phyloP scores from a whole-genome alignment of 2,329 filamentous ascomycete species.

The Neopestalotiopsis rosae region DNA sequence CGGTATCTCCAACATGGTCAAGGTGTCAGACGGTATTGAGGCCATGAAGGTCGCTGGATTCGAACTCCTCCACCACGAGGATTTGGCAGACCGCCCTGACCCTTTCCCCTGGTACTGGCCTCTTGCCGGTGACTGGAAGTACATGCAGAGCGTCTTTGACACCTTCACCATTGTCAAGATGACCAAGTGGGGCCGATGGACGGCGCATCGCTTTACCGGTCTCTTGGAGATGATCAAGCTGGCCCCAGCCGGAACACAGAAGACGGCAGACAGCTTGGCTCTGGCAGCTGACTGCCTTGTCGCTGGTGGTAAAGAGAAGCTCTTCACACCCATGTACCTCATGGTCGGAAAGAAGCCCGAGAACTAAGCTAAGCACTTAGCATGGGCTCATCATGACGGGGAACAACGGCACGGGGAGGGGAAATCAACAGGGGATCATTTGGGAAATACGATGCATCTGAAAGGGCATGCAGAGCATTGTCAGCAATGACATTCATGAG shows the following conservation, averaged over 20 bases:
- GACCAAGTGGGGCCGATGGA: constrained; percentile 80
- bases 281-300: constrained; percentile 84
- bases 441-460: background rate
- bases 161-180: constrained; percentile 84
- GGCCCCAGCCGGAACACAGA: constrained; percentile 84
- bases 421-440: background rate
- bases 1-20: constrained; percentile 98
- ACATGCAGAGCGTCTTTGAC: constrained; percentile 81
- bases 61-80: constrained; percentile 81
- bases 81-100: constrained; percentile 80
- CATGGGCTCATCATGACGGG: too few species aligned
- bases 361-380: constrained; percentile 39
- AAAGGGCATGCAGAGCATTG: background rate
- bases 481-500: constrained; percentile 14
- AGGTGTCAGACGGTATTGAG: constrained; percentile 76
- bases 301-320: constrained; percentile 82
- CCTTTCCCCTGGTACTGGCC: constrained; percentile 93
- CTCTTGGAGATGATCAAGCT: constrained; percentile 75
- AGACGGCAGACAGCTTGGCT: constrained; percentile 91
- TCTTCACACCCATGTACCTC: constrained; percentile 99
- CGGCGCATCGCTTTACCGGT: constrained; percentile 80
- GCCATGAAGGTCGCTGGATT: constrained; percentile 92
- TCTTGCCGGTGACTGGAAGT: constrained; percentile 81
- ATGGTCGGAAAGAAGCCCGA: constrained; percentile 90
- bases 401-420: background rate